Evolutionary conservation across 305 asterid species (phyloP).

Genomic region (Plantago coronopus): DNA sequence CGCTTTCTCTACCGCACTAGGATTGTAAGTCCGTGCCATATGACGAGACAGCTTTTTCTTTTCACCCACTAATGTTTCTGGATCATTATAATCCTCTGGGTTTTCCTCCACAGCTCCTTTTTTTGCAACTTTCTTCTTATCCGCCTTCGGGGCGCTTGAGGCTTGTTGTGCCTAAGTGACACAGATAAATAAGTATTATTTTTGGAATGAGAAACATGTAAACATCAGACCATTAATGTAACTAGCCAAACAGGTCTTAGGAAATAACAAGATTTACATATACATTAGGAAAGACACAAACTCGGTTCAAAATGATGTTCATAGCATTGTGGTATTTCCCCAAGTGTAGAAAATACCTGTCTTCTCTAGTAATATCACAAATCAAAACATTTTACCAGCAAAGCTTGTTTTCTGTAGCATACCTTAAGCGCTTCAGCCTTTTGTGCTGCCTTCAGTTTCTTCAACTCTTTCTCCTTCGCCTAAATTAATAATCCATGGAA

Average conservation of each 20-base stretch:
- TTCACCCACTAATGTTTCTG: slow-evolving; percentile 66
- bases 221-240: not conserved
- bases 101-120: slow-evolving; percentile 67
- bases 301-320: not conserved
- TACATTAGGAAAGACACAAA: not conserved
- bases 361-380: too few relatives aligned
- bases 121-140: slow-evolving; percentile 63
- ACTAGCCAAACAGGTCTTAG: not conserved
- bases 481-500: slow-evolving; percentile 24
- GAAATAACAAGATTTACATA: not conserved
- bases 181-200: slow-evolving; percentile 12
- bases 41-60: slow-evolving; percentile 72
- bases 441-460: slow-evolving; percentile 78
- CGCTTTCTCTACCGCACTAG: slow-evolving; percentile 78
- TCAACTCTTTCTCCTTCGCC: slow-evolving; percentile 87
- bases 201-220: not conserved
- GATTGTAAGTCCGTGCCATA: slow-evolving; percentile 81
- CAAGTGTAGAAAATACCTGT: not conserved
- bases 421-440: slow-evolving; percentile 92
- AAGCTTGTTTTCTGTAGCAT: not conserved
- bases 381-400: not conserved
- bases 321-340: not conserved
- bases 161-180: slow-evolving; percentile 55
- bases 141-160: slow-evolving; percentile 51
- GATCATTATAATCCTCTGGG: slow-evolving; percentile 71